Evolutionary conservation across 805 yeast genomes (phyloP), one percentile per base, ranked within the genome.

Genomic region (Alloascoidea hylecoeti): DNA sequence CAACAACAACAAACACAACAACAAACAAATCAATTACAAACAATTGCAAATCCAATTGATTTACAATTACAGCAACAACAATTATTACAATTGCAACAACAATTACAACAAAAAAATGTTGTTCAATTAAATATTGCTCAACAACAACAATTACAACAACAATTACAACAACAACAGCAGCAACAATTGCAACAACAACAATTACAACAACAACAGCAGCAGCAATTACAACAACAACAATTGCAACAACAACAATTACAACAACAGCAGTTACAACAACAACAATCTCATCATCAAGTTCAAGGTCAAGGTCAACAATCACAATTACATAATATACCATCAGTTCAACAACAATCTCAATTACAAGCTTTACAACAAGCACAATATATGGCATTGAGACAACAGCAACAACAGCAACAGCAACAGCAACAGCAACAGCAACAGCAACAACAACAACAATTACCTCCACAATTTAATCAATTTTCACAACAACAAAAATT

Each of bases 131-230:
- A 42, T 57, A 45, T 16, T 15, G 12, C 5, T 33, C 57, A 50
- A 33, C 56, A 55, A 35, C 58, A 48, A 41, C 36, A 38, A 15
- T 41, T 34, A 23, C 35, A 48, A 18, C 42, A 47, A 33, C 34
- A 38, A 34, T 45, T 46, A 23, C 50, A 46, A 35, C 36, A 19
- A 39, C 42, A 51, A 35, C 50, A 53, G 42, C 57, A 58, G 44
- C 59, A 55, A 38, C 60, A 58, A 44, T 60, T 53, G 39, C 65
- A 55, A 40, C 56, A 52, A 37, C 58, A 54, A 34, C 59, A 52
- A 40, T 53, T 43, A 35, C 58, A 52, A 39, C 57, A 46, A 23
- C 46, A 50, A 23, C 51, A 48, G 28, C 54, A 47, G 36, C 58
- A 47, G 38, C 60, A 47, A 41, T 54, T 42, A 18, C 60, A 55